phyloP scores from a whole-genome alignment of 306 rosid species.

The Albizia julibrissin region DNA sequence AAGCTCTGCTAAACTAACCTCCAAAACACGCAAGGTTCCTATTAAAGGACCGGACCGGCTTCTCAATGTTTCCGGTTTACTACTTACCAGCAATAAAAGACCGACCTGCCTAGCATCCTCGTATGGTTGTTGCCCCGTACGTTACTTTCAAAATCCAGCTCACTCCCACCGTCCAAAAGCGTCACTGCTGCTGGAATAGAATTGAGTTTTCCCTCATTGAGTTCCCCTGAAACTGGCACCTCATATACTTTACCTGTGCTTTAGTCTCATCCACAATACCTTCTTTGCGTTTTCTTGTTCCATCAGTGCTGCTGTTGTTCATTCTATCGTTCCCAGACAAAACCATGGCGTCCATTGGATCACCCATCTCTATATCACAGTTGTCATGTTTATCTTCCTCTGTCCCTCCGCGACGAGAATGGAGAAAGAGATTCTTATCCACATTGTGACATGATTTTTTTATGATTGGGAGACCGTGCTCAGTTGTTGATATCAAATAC shows the following conservation, averaged over 20 bases:
- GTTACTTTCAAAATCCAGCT: conserved; percentile 26
- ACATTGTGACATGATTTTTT: conserved; percentile 34
- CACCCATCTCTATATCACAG: conserved; percentile 66
- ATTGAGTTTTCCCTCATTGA: conserved; percentile 44
- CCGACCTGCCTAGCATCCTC: conserved; percentile 3
- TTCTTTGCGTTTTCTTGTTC: conserved; percentile 73
- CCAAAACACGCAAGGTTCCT: background rate
- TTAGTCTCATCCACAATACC: conserved; percentile 46
- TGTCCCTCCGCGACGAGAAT: conserved; percentile 28
- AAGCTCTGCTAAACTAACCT: conserved; percentile 5
- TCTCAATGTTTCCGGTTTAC: background rate
- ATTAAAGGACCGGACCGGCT: background rate
- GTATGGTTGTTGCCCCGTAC: conserved; percentile 27
- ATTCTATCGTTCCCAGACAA: conserved; percentile 35
- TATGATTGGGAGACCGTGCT: conserved; percentile 37
- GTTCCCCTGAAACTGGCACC: conserved; percentile 53
- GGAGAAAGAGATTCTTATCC: conserved; percentile 28
- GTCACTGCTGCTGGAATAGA: conserved; percentile 37
- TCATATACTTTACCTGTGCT: conserved; percentile 55
- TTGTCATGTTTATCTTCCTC: conserved; percentile 37
- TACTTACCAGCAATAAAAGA: background rate
- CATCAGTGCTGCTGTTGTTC: conserved; percentile 31
- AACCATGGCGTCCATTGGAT: conserved; percentile 42
- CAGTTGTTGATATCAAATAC: conserved; percentile 47
- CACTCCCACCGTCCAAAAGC: conserved; percentile 33